phyloP scores from a whole-genome alignment of 192 early-diverging fungal genomes.

The Coemansia sp. region DNA sequence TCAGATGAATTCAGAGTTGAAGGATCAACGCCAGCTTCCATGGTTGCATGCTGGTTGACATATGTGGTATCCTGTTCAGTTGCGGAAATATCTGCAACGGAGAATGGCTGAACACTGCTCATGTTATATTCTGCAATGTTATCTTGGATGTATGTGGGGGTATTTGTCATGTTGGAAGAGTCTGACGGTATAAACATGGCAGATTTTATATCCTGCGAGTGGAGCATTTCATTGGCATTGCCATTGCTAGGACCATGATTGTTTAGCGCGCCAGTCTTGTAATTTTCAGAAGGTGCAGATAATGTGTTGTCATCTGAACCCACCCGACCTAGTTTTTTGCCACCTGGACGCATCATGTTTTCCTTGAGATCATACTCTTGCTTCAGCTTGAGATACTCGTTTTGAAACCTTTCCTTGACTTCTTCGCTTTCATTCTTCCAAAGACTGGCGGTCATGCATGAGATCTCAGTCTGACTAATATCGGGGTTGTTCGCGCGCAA shows the following conservation, averaged over 20 bases:
- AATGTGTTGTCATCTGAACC: slow-evolving; percentile 1
- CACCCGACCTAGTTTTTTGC: not conserved
- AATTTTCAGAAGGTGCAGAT: not conserved
- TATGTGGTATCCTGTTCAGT: slow-evolving; percentile 10
- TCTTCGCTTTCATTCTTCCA: slow-evolving; percentile 49
- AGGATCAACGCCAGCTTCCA: slow-evolving; percentile 1
- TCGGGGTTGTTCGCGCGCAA: slow-evolving; percentile 35
- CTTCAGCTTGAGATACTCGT: slow-evolving; percentile 38
- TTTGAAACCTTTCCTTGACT: slow-evolving; percentile 40
- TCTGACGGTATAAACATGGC: too few species aligned
- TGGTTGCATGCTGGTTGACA: slow-evolving; percentile 7
- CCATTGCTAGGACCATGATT: too few species aligned
- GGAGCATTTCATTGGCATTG: too few species aligned
- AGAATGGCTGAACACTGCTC: slow-evolving; percentile 15
- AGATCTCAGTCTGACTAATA: slow-evolving; percentile 53
- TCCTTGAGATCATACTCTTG: slow-evolving; percentile 41
- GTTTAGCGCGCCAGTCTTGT: too few species aligned
- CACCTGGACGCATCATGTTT: slow-evolving; percentile 28
- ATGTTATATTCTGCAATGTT: slow-evolving; percentile 15
- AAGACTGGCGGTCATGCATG: slow-evolving; percentile 44
- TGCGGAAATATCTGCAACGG: slow-evolving; percentile 3
- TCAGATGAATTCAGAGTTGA: slow-evolving; percentile 8
- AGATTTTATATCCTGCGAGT: too few species aligned
- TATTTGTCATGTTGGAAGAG: not conserved
- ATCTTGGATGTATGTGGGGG: not conserved